Evolutionary conservation across 1,284 basidiomycete genomes (phyloP).

Genomic region (Leucoagaricus sp.): DNA sequence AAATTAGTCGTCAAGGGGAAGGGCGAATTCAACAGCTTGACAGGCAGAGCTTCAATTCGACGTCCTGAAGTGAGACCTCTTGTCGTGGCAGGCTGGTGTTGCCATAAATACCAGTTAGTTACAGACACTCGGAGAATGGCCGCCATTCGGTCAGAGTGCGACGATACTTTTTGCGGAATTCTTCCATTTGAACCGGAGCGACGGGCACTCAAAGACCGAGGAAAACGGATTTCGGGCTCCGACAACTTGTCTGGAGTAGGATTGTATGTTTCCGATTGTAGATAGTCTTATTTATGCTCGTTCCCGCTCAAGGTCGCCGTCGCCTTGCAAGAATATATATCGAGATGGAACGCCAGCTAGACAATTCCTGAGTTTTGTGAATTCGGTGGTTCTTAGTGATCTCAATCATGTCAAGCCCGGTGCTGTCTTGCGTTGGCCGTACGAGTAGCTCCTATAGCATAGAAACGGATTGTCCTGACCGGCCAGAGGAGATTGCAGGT

Average conservation of each 20-base stretch:
- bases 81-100: constrained; percentile 4
- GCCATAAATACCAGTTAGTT: constrained; percentile 1
- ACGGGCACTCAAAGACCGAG: neutral
- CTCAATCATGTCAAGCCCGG: neutral
- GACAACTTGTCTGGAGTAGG: neutral
- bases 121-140: neutral
- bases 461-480: no score
- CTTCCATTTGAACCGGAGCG: constrained; percentile 1
- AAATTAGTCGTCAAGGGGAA: constrained; percentile 7
- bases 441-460: neutral
- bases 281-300: no score
- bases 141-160: neutral
- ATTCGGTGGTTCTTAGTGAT: no score
- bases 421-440: neutral
- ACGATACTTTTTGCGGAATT: neutral
- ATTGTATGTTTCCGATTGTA: no score
- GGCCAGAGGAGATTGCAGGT: no score
- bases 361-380: no score
- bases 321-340: no score
- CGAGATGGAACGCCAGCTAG: no score
- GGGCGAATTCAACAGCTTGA: constrained; percentile 6
- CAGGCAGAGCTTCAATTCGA: neutral
- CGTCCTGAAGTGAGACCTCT: neutral
- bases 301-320: no score
- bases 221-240: neutral